Conservation (phyloP, 208 protist genomes). For the Spongospora subterranea region DNA sequence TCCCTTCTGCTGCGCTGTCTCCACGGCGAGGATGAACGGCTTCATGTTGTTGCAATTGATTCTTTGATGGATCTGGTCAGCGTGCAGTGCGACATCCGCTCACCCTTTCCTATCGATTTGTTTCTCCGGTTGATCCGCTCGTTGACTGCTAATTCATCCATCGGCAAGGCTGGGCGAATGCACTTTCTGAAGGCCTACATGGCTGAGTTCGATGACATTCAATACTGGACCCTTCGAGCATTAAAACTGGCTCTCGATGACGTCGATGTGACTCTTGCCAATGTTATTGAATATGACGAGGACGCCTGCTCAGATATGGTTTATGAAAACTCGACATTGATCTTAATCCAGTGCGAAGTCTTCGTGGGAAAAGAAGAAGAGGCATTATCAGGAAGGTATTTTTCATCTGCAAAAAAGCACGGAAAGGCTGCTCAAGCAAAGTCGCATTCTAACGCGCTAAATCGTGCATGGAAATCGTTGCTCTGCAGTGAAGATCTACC, state of each 20-base stretch:
- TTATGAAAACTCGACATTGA: not conserved
- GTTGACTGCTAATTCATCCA: not conserved
- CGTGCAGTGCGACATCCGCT: not conserved
- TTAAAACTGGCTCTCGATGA: not conserved
- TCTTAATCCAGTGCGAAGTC: slow-evolving; percentile 16
- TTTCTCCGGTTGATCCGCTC: not conserved
- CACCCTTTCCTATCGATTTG: not conserved
- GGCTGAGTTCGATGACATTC: slow-evolving; percentile 44
- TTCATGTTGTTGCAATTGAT: slow-evolving; percentile 13
- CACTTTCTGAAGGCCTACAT: slow-evolving; percentile 17
- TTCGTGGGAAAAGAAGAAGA: not conserved
- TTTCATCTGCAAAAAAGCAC: not conserved
- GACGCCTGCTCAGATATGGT: not conserved
- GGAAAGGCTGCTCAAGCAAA: not conserved
- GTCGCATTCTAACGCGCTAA: slow-evolving; percentile 15
- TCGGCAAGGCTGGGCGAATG: not conserved
- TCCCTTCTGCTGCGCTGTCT: not conserved
- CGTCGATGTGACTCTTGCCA: not conserved
- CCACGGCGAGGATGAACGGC: not conserved
- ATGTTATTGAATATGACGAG: not conserved
- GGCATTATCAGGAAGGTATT: not conserved
- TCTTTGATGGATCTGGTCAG: not conserved
- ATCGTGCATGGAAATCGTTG: not conserved
- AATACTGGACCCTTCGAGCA: slow-evolving; percentile 8
- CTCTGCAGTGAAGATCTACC: not conserved